These are phyloP conservation scores for Penicillium sp. DNA, from an alignment of 2,329 filamentous ascomycete genomes.

Conservation along the genomic window DNA sequence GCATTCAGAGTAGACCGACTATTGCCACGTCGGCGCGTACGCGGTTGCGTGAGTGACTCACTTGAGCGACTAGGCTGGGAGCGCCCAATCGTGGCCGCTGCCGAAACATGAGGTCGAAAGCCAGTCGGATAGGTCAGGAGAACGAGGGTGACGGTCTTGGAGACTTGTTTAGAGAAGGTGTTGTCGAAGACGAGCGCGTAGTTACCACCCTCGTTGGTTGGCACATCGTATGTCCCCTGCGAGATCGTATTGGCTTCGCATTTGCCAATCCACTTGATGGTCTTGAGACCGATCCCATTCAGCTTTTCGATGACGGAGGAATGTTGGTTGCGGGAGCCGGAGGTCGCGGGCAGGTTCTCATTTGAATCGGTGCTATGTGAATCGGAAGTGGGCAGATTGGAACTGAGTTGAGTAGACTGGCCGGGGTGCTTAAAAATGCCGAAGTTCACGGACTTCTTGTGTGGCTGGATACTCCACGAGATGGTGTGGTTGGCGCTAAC, in stretches of 20 bases:
- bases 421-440: conserved; percentile 97
- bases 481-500: conserved; percentile 87
- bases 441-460: conserved; percentile 98
- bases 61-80: conserved; percentile 46
- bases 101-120: conserved; percentile 44
- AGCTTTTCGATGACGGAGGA: conserved; percentile 66
- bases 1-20: conserved; percentile 25
- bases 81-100: conserved; percentile 43
- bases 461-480: conserved; percentile 94
- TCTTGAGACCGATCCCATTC: conserved; percentile 57
- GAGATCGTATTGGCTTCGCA: conserved; percentile 95
- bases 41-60: conserved; percentile 47
- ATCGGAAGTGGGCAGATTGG: conserved; percentile 41
- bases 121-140: conserved; percentile 89
- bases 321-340: conserved; percentile 59
- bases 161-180: conserved; percentile 91
- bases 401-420: conserved; percentile 52
- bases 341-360: conserved; percentile 31
- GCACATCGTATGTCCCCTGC: conserved; percentile 81
- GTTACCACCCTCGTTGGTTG: conserved; percentile 72
- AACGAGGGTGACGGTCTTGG: conserved; percentile 92
- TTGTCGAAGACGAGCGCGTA: conserved; percentile 98
- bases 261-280: conserved; percentile 78
- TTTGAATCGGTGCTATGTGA: conserved; percentile 38
- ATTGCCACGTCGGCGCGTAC: conserved; percentile 30